A percentile compares a stretch with the other conserved stretches of the same genome.
Evolutionary conservation across 306 rosid genomes (phyloP).

Genomic region (Urtica urens): DNA sequence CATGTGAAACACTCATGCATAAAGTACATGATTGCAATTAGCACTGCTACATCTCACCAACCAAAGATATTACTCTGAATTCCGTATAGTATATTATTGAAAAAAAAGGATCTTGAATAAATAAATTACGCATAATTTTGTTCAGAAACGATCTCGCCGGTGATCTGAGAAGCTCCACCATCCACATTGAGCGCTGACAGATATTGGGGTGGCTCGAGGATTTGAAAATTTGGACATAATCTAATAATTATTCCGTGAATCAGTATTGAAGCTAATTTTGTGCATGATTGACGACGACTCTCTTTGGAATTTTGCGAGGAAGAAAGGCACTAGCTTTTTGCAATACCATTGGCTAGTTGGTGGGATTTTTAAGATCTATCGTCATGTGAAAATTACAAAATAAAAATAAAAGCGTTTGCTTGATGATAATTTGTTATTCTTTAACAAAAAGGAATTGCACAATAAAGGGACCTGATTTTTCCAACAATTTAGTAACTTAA

Average conservation of each 20-base stretch:
- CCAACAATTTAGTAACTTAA: no score
- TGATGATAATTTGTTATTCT: neutral
- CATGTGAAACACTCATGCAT: no score
- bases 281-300: neutral
- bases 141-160: neutral
- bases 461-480: no score
- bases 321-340: neutral
- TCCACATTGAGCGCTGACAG: conserved; percentile 1
- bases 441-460: no score
- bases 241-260: neutral
- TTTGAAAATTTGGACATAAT: neutral
- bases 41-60: conserved; percentile 21
- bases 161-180: neutral
- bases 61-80: neutral
- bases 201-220: conserved; percentile 11
- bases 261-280: neutral
- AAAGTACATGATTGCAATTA: conserved; percentile 12
- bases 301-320: conserved; percentile 2
- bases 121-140: neutral
- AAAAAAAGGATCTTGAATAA: neutral
- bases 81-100: conserved; percentile 5
- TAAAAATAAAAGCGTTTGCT: neutral
- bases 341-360: neutral
- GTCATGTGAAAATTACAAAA: neutral
- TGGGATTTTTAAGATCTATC: conserved; percentile 4